Evolutionary conservation across 2,329 filamentous ascomycete species (phyloP), one percentile per base, ranked within the genome.

Genomic region (Dactylonectria estremocensis): DNA sequence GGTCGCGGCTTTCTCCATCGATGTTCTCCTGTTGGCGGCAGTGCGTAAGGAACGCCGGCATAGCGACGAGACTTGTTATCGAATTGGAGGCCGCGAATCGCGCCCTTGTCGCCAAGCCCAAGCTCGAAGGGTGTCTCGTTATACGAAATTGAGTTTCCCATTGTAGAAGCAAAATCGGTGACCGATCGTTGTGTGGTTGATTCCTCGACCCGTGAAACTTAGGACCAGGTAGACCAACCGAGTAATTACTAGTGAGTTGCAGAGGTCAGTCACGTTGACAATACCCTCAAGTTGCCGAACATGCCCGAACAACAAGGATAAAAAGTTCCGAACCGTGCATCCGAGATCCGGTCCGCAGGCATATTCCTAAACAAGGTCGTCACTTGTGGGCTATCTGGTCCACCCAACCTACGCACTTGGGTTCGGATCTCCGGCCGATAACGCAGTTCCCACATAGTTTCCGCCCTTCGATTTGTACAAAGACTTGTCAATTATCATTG

Each of bases 1-100:
- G 78, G 75, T 37, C 74, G 72, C 5, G 83, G 81, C 37, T 79
- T 81, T 54, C 80, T 77, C 81, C 81, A 84, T 52, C 82, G 75
- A 20, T 78, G 69, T 5, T 77, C 59, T 11, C 80, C 80, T 1
- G 76, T 77, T 1, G 82, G 82, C 1, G 82, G 79, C 5, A 80
- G 74, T 1, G 82, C 82, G 61, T 83, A 84, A 0, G 81, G 80
- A 22, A 84, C 74, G 2, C 75, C 79, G 1, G 76, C 72, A 48
- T 77, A 82, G 22, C 78, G 76, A 37, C 77, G 73, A 2, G 77
- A 68, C 63, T 80, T 81, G 2, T 76, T 43, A 61, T 80, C 79
- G 46, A 72, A 75, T 31, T 82, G 79, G 2, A 80, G 33, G 7
- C 79, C 80, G 20, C 69, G 71, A 28, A 81, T 76, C 2, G 59